phyloP scores from a whole-genome alignment of 1,139 yeast genomes.

The Kurtzmaniella quercitrusa region DNA sequence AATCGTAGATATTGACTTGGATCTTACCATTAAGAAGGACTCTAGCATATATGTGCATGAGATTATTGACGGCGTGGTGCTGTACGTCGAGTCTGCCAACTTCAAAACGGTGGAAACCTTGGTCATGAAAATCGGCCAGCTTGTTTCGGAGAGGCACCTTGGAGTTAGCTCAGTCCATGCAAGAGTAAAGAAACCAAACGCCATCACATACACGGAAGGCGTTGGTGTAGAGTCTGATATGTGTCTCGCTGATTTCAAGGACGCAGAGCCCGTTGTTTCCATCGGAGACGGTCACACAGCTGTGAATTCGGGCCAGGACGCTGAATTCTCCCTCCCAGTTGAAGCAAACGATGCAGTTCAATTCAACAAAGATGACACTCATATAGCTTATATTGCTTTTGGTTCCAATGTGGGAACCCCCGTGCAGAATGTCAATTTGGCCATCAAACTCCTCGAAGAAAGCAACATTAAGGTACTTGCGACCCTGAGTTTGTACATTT shows the following conservation, averaged over 20 bases:
- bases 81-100: conserved; percentile 66
- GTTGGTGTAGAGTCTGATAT: conserved; percentile 80
- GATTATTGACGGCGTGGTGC: conserved; percentile 43
- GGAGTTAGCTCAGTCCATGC: conserved; percentile 39
- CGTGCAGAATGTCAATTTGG: conserved; percentile 52
- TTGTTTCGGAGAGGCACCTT: conserved; percentile 40
- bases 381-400: conserved; percentile 73
- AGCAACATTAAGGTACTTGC: conserved; percentile 45
- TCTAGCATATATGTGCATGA: conserved; percentile 28
- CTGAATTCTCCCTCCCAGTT: conserved; percentile 36
- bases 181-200: conserved; percentile 79
- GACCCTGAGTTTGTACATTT: conserved; percentile 77
- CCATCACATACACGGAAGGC: conserved; percentile 79
- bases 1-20: conserved; percentile 59
- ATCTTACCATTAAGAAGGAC: conserved; percentile 10
- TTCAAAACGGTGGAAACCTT: conserved; percentile 94
- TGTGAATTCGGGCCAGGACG: conserved; percentile 1
- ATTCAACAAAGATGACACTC: conserved; percentile 19
- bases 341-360: conserved; percentile 15
- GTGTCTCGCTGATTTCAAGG: conserved; percentile 30
- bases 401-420: conserved; percentile 86
- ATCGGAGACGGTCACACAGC: neutral
- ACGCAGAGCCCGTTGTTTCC: conserved; percentile 19
- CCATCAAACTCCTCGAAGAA: conserved; percentile 47
- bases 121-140: conserved; percentile 67